Evolutionary conservation across 2,329 filamentous ascomycete species (phyloP), one percentile per base, ranked within the genome.

Genomic region (Penicillium sp.): DNA sequence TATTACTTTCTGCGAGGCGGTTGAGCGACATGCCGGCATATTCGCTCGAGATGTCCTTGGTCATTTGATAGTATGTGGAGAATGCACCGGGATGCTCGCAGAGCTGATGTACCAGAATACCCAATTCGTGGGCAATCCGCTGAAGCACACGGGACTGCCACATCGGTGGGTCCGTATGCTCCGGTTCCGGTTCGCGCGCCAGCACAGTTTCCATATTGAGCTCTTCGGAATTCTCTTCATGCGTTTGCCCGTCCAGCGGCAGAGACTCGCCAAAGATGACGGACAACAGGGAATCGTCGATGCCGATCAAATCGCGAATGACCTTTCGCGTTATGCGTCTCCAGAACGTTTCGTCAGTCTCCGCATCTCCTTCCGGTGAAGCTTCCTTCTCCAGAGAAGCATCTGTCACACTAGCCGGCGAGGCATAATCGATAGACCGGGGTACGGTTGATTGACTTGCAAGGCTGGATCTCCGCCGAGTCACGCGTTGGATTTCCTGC

Each of bases 31-130:
- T 80, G 5, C 90, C 90, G 18, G 89, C 90, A 68, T 95, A 95
- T 4, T 89, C 86, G 14, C 89, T 79, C 1, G 84, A 76, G 66
- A 79, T 63, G 28, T 71, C 79, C 58, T 85, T 78, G 61, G 87
- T 81, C 45, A 87, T 75, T 50, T 81, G 81, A 20, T 82, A 76
- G 67, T 95, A 96, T 0, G 89, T 90, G 13, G 86, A 88, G 69
- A 97, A 97, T 1, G 92, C 90, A 1, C 90, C 90, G 0, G 92
- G 91, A 57, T 96, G 88, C 54, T 89, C 88, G 25, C 89, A 89
- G 43, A 97, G 78, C 57, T 92, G 89, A 66, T 90, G 84, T 24
- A 96, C 87, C 13, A 96, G 77, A 28, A 89, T 76, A 9, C 92
- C 92, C 5, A 99, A 82, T 73, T 99, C 94, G 47, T 84, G 85